Conservation (phyloP, 129 eudicot genomes). For the Tagetes patula region DNA sequence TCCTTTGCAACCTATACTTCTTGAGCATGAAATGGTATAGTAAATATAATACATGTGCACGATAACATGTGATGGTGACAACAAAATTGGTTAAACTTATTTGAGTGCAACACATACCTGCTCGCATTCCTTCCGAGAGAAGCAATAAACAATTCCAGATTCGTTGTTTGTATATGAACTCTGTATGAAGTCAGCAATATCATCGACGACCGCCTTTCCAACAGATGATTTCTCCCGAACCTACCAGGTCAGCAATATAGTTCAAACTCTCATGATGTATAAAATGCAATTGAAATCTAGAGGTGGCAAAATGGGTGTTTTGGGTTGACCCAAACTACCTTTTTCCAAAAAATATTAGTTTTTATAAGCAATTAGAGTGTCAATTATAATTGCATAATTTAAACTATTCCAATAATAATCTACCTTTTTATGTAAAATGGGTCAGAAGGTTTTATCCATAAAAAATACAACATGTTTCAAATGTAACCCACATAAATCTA, state of each 20-base stretch:
- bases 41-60: slow-evolving; percentile 26
- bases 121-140: slow-evolving; percentile 92
- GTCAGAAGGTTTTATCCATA: not conserved
- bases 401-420: not conserved
- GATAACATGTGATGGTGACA: not conserved
- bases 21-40: slow-evolving; percentile 24
- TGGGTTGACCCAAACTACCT: not conserved
- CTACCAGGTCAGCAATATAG: slow-evolving; percentile 35
- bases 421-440: not conserved
- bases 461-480: not conserved
- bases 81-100: slow-evolving; percentile 7
- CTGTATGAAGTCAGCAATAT: slow-evolving; percentile 79
- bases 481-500: not conserved
- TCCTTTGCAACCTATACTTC: slow-evolving; percentile 84
- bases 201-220: slow-evolving; percentile 75
- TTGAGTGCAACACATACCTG: slow-evolving; percentile 52
- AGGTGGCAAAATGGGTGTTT: slow-evolving; percentile 10
- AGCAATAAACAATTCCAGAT: slow-evolving; percentile 97
- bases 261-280: slow-evolving; percentile 10
- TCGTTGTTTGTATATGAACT: slow-evolving; percentile 78
- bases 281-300: slow-evolving; percentile 4
- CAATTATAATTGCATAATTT: not conserved
- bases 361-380: not conserved
- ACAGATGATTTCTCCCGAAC: slow-evolving; percentile 93
- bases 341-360: not conserved